These are phyloP conservation scores for Stagonosporopsis cucurbitacearum DNA, from an alignment of 2,329 filamentous ascomycete genomes.

Conservation along the genomic window DNA sequence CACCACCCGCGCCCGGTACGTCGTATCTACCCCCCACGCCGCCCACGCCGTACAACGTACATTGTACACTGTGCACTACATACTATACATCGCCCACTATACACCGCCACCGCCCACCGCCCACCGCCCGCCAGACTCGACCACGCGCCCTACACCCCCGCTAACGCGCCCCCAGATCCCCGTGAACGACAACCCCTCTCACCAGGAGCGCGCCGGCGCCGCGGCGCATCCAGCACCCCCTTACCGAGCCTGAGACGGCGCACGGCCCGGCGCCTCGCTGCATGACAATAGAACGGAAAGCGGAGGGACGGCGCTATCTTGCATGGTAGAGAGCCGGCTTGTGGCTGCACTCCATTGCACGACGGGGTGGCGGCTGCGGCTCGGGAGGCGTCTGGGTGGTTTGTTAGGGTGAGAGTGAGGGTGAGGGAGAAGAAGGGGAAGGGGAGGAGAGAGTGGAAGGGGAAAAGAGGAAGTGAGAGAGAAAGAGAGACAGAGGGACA, in stretches of 20 bases:
- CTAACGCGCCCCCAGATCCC: constrained; percentile 24
- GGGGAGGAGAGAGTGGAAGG: no score
- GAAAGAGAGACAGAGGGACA: background rate
- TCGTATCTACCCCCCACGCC: background rate
- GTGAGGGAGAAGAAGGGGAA: background rate
- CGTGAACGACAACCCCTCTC: constrained; percentile 38
- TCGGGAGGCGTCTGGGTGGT: constrained; percentile 29
- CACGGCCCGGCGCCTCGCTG: constrained; percentile 24
- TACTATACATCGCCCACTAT: no score
- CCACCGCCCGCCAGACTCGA: no score
- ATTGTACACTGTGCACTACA: no score
- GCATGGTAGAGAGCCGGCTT: constrained; percentile 31
- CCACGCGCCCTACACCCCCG: no score
- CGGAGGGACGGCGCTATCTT: constrained; percentile 42
- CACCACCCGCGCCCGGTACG: background rate
- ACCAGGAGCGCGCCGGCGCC: constrained; percentile 29
- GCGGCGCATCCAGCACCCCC: constrained; percentile 33
- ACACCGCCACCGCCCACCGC: no score
- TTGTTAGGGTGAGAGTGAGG: background rate
- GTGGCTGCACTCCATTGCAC: constrained; percentile 29
- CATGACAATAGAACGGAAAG: constrained; percentile 46
- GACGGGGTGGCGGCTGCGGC: constrained; percentile 17
- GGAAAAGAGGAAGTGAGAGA: background rate
- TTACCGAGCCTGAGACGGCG: background rate
- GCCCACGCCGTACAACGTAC: no score